Base-by-base conservation (phyloP, 108 stramenopile genomes). In the Cyclostephanos tholiformis region DNA sequence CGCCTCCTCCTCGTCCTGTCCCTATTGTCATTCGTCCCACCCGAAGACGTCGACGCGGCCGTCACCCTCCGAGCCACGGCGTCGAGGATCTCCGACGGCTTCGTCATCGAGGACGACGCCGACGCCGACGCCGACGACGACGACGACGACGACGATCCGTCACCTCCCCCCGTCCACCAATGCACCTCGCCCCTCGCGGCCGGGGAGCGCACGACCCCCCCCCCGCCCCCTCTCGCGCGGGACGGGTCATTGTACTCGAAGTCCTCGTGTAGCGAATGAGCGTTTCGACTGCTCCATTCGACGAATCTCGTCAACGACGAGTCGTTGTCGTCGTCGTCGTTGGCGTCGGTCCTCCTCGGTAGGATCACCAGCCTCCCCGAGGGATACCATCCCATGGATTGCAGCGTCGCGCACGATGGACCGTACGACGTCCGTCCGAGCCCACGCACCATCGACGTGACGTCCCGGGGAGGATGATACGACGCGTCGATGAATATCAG, bases 321-420 rank as follows among this genome's bases (percentile, higher is more conserved):
- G 27, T 23, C 30, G 30, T 17, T 13, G 20, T 74, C 85, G 82
- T 79, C 83, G 51, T 84, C 80, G 3, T 26, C 50, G 67, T 84
- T 76, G 13, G 66, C 67, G 29, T 78, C 58, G 39, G 2, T 26
- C 17, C 12, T 23, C 23, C 7, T 29, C 14, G 73, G 86, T 48
- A 90, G 65, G 2, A 85, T 65, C 2, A 78, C 65, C 67, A 85
- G 67, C 17, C 70, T 86, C 0, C 89, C 90, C 0, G 90, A 91
- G 11, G 92, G 92, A 67, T 87, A 94, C 86, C 86, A 91, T 14
- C 88, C 88, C 61, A 90, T 87, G 50, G 48, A 59, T 9, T 87
- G 87, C 17, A 94, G 63, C 1, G 92, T 94, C 55, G 84, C 85
- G 56, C 88, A 85, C 43, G 69, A 76, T 11, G 85, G 76, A 4